phyloP scores from a whole-genome alignment of 208 protist genomes.

The Phytomonas francai region DNA sequence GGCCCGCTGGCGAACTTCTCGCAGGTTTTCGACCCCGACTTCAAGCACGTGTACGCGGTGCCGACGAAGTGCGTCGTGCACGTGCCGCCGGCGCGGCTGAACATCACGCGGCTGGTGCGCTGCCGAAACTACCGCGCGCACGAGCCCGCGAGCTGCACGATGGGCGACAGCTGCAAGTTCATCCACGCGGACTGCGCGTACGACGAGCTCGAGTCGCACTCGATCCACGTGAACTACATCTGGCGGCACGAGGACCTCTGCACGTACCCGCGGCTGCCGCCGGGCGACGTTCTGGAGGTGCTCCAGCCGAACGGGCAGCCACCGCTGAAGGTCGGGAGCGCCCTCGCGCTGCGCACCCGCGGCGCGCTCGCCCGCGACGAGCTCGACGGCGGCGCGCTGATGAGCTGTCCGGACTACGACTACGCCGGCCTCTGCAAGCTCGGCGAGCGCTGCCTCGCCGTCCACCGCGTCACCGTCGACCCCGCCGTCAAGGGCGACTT shows the following conservation, averaged over 20 bases:
- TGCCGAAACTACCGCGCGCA: slow-evolving; percentile 54
- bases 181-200: slow-evolving; percentile 49
- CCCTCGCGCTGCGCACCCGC: not conserved
- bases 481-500: not conserved
- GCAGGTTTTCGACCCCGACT: slow-evolving; percentile 56
- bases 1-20: too few species aligned
- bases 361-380: not conserved
- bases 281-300: slow-evolving; percentile 39
- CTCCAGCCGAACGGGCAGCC: slow-evolving; percentile 55
- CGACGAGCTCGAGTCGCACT: slow-evolving; percentile 9
- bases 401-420: too few species aligned
- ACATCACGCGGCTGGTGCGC: slow-evolving; percentile 57
- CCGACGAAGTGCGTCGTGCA: slow-evolving; percentile 30
- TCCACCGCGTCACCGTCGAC: not conserved
- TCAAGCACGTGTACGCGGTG: slow-evolving; percentile 40
- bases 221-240: slow-evolving; percentile 79
- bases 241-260: slow-evolving; percentile 44
- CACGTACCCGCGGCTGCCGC: slow-evolving; percentile 46
- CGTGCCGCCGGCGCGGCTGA: slow-evolving; percentile 28
- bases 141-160: slow-evolving; percentile 32
- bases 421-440: not conserved
- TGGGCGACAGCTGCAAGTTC: slow-evolving; percentile 60
- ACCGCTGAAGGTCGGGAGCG: too few species aligned
- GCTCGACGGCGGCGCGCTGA: not conserved
- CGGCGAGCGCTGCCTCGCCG: not conserved